Evolutionary conservation across 352 stramenopile species (phyloP), one percentile per base, ranked within the genome.

Genomic region (Phytophthora agathidicida): DNA sequence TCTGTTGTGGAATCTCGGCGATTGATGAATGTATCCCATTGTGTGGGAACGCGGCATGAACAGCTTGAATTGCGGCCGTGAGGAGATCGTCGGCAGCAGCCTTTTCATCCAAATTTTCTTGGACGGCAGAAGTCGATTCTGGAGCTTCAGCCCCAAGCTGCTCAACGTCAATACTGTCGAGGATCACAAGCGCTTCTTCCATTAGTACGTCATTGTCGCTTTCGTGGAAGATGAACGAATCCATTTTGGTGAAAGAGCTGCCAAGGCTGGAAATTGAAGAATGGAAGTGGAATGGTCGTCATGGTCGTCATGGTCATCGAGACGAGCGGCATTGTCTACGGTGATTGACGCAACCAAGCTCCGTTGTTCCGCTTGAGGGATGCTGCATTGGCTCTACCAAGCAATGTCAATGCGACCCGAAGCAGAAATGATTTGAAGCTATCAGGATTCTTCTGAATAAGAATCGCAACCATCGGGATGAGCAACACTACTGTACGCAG

Each of bases 181-280:
- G 52, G 22, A 67, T 61, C 19, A 46, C 41, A 22, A 67, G 27
- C 13, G 58, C 58, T 50, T 67, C 58, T 22, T 53, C 49, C n/a
- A 67, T 20, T 7, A 67, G 22, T 39, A 56, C 47, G 19, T 61
- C 58, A n/a, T 61, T 48, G 26, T 57, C 35, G 10, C 32, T 7
- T 11, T 14, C 11, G 22, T 31, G 31, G 11, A 43, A 30, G 20
- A 14, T 23, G 1, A 43, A 26, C 1, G 17, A 30, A 27, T 58
- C 49, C 49, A 56, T 56, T 22, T n/a, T 56, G n/a, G n/a, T 43
- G 42, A 22, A 33, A 17, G 28, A 49, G 27, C 19, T 56, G 27
- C 36, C 24, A 3, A 38, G 3, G 7, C 26, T 38, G 27, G 17
- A 43, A 61, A 56, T 61, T 43, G 49, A 67, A 45, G 14, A 67